Base-by-base conservation (phyloP, 306 rosid species). In the Vigna mungo region DNA sequence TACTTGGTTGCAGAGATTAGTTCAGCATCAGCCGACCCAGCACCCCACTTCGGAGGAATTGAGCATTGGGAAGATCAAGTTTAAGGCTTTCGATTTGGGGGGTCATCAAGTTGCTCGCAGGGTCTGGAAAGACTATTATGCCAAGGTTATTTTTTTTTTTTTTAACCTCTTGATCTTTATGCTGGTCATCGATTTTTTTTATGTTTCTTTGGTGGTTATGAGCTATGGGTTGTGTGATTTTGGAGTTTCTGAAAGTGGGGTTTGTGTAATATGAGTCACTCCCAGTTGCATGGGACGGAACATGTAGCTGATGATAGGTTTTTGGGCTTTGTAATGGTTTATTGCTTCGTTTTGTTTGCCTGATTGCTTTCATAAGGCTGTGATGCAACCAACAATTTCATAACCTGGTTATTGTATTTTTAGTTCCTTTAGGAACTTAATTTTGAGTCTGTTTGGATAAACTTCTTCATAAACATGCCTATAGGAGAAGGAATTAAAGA, bases 31-130 rank as follows among this genome's bases (percentile, higher is more conserved):
- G n/a, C 97, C 97, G 54, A 90, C 95, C 74, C 97, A 92, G 78
- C 86, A 92, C 59, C 97, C 95, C 71, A 92, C 95, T 60, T 92
- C 95, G 5, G 97, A 92, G 87, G 97, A 92, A 83, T 72, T 92
- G 85, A 90, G 93, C 85, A 92, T 92, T 48, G 97, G 97, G 83
- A 75, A 81, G 84, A 92, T 92, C 80, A 92, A 92, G 85, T 92
- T 92, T 80, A 92, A 92, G 75, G 97, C 97, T 71, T 92, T 92
- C 69, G 97, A 92, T 90, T 88, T 92, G 93, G 97, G 97, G 34
- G 97, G 97, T 7, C 97, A 90, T 60, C 93, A 88, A 82, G 86
- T 91, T 80, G 94, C 97, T 81, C 94, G 97, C 37, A 84, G 97
- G 84, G 97, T 91, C 75, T 92, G 97, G 97, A 92, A 88, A 84